These are phyloP conservation scores for Thermothielavioides terrestris DNA, from an alignment of 495 filamentous ascomycete genomes.

Conservation along the genomic window DNA sequence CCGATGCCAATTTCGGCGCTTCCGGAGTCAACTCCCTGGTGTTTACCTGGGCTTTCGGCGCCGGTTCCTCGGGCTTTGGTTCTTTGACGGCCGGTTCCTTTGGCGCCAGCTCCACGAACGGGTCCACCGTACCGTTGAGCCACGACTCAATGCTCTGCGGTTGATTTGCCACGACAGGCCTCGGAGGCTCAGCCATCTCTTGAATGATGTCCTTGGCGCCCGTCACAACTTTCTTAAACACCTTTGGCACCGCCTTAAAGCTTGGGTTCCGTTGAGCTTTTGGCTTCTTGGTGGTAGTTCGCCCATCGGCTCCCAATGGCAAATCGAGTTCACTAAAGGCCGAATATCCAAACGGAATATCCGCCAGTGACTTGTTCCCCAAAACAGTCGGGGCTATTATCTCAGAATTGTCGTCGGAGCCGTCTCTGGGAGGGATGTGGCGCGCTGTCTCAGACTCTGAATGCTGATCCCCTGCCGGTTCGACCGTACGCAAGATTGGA, in stretches of 20 bases:
- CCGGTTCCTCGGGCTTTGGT: background rate
- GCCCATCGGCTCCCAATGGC: conserved; percentile 36
- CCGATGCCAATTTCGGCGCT: background rate
- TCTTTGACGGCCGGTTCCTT: conserved; percentile 17
- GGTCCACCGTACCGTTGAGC: conserved; percentile 64
- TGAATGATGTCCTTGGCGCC: conserved; percentile 48
- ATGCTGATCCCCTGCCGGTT: conserved; percentile 15
- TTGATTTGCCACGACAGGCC: conserved; percentile 33
- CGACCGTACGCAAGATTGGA: conserved; percentile 15
- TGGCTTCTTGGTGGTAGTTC: conserved; percentile 31
- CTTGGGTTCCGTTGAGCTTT: conserved; percentile 37
- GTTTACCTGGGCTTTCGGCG: background rate
- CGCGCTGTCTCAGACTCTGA: conserved; percentile 1
- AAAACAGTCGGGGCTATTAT: conserved; percentile 31
- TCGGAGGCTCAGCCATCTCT: conserved; percentile 43
- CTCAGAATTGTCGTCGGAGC: conserved; percentile 22
- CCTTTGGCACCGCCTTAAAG: conserved; percentile 46
- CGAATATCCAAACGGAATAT: conserved; percentile 48
- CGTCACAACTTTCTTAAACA: conserved; percentile 46
- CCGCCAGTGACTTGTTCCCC: conserved; percentile 40
- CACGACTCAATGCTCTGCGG: conserved; percentile 65
- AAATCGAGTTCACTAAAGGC: conserved; percentile 51
- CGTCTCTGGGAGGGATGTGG: background rate
- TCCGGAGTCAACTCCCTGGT: background rate
- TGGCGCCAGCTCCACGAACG: conserved; percentile 51